Base-by-base conservation (phyloP, 208 protist species). In the Tetramitus jugosus region DNA sequence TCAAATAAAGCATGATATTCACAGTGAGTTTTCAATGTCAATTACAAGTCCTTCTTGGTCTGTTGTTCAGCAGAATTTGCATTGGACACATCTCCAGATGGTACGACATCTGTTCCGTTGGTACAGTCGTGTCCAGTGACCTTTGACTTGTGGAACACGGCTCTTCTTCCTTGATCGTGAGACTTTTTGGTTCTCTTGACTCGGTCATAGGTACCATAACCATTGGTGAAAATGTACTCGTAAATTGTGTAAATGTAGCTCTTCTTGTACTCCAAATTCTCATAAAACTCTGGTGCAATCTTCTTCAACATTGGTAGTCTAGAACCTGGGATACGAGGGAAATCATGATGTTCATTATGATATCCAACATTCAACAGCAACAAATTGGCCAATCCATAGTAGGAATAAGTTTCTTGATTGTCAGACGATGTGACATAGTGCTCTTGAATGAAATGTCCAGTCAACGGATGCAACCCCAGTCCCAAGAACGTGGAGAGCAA, bases 311-410 rank as follows among this genome's bases (percentile, higher is more conserved):
- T 71, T 29, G 86, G 88, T 75, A 96, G 85, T 37, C 84, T 83
- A 29, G 83, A 89, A 89, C 93, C 94, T 35, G 94, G 88, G 76
- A 98, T 90, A 79, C 91, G 89, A n/a, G 94, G 92, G 79, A 98
- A 96, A 83, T 98, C 95, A 81, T 98, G 95, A 84, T 98, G 95
- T 86, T 98, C 94, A 42, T 95, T 94, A 83, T 98, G 95, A 85
- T 98, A 97, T 26, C 95, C 93, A 0, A 92, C 90, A 79, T 96
- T 96, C 84, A 93, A 96, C 74, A 82, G 85, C 33, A 97, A 42
- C 68, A 74, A 87, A 85, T 98, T 97, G 26, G 93, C 80, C 8
- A 82, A 79, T 33, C 95, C 95, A 84, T 98, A 97, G 83, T 98
- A 98, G 7, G 93, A 96, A 80, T 96, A 97, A 13, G 95, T 97